Evolutionary conservation across 2,329 filamentous ascomycete species (phyloP).

Genomic region (Metarhizium robertsii): DNA sequence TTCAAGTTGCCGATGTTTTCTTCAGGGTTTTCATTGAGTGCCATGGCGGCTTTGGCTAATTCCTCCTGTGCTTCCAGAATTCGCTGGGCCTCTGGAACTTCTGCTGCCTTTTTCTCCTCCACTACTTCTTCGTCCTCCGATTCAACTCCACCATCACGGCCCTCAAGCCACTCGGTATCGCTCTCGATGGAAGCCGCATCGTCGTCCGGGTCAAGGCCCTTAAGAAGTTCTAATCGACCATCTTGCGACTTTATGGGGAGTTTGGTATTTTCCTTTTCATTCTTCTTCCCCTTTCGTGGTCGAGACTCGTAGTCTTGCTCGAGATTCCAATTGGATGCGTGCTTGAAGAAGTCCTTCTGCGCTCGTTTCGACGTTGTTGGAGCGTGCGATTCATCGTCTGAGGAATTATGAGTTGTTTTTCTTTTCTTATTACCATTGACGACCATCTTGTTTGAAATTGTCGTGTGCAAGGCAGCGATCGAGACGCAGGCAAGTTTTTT

Average conservation of each 20-base stretch:
- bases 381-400: conserved; percentile 32
- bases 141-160: conserved; percentile 43
- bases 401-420: conserved; percentile 44
- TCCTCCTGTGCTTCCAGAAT: conserved; percentile 87
- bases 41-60: conserved; percentile 68
- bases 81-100: conserved; percentile 67
- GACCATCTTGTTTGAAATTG: conserved; percentile 29
- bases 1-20: conserved; percentile 78
- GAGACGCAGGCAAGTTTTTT: not conserved
- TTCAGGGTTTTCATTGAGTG: conserved; percentile 87
- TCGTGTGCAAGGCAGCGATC: not conserved
- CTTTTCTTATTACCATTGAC: conserved; percentile 45
- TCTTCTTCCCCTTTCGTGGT: conserved; percentile 70
- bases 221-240: conserved; percentile 56
- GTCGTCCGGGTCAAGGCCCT: conserved; percentile 46
- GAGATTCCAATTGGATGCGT: conserved; percentile 76
- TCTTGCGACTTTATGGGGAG: conserved; percentile 82
- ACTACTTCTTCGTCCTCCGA: conserved; percentile 35
- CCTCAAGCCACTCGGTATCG: conserved; percentile 56
- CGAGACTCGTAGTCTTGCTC: conserved; percentile 85
- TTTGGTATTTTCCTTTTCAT: conserved; percentile 59
- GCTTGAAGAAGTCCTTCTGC: conserved; percentile 61
- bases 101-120: conserved; percentile 40
- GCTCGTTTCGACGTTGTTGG: conserved; percentile 27
- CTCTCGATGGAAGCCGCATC: conserved; percentile 50